Base-by-base conservation (phyloP, 768 basidiomycete genomes). In the Amanita pseudoporphyria region DNA sequence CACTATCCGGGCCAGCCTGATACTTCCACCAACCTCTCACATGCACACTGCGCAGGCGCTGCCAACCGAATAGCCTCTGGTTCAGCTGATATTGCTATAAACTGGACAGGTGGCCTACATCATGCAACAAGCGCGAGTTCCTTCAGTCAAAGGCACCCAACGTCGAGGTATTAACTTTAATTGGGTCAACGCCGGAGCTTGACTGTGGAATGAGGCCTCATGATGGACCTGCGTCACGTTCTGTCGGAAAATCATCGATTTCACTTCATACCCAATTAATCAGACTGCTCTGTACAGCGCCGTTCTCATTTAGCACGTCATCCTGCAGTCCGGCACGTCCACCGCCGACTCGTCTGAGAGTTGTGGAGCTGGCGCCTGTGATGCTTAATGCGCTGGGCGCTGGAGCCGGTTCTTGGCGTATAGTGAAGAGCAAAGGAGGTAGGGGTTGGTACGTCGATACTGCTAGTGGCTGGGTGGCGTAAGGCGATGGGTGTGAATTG, bases 401-500 rank as follows among this genome's bases (percentile, higher is more conserved):
- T 1, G 91, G 90, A 3, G 88, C 82, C 0, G 87, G 83, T 4
- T 70, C 85, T 26, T 99, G 95, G 95, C 77, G 84, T 45, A 84
- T 87, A 52, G 73, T 98, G n/a, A 73, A 80, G 51, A 91, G 89
- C 59, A 96, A n/a, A n/a, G n/a, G n/a, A n/a, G n/a, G n/a, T n/a
- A n/a, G n/a, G n/a, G n/a, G n/a, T n/a, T n/a, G n/a, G n/a, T n/a
- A n/a, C n/a, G n/a, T n/a, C n/a, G n/a, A n/a, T n/a, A n/a, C n/a
- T n/a, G n/a, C n/a, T n/a, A n/a, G n/a, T n/a, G n/a, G n/a, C n/a
- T n/a, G n/a, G n/a, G n/a, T n/a, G n/a, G n/a, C n/a, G n/a, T n/a
- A n/a, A n/a, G n/a, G n/a, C n/a, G n/a, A n/a, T n/a, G n/a, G n/a
- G n/a, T n/a, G n/a, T n/a, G n/a, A n/a, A n/a, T n/a, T n/a, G n/a